Conservation (phyloP, 2,329 filamentous ascomycete species). For the Pseudocercospora cruenta region DNA sequence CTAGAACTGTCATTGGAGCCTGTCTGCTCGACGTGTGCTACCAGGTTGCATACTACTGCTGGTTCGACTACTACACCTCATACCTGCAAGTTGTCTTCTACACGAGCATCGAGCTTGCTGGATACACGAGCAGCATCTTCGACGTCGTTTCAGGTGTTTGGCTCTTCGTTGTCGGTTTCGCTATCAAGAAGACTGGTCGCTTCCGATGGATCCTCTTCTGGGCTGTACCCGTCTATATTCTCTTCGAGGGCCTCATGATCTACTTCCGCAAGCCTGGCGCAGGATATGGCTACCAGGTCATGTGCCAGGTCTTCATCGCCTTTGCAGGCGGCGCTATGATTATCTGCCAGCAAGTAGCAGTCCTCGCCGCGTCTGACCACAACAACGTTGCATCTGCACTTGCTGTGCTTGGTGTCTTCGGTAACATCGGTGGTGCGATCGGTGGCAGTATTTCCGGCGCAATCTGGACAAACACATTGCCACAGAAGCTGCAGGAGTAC, state of each 20-base stretch:
- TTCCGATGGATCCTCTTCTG: slow-evolving; percentile 40
- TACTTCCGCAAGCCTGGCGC: slow-evolving; percentile 40
- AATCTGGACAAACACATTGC: slow-evolving; percentile 40
- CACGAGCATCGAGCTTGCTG: slow-evolving; percentile 35
- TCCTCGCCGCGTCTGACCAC: slow-evolving; percentile 41
- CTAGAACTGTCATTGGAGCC: slow-evolving; percentile 56
- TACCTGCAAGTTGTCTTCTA: slow-evolving; percentile 47
- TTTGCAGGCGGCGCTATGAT: slow-evolving; percentile 35
- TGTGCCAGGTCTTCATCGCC: slow-evolving; percentile 47
- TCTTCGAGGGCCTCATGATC: slow-evolving; percentile 37
- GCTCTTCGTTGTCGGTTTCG: slow-evolving; percentile 34
- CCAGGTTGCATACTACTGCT: slow-evolving; percentile 40
- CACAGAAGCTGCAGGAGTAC: slow-evolving; percentile 39
- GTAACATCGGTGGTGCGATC: slow-evolving; percentile 40
- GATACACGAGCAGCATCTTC: slow-evolving; percentile 45
- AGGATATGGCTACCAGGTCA: slow-evolving; percentile 42
- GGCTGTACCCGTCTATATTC: slow-evolving; percentile 39
- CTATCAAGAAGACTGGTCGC: slow-evolving; percentile 39
- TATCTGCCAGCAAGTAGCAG: slow-evolving; percentile 41
- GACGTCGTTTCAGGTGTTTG: slow-evolving; percentile 39
- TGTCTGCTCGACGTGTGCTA: slow-evolving; percentile 52
- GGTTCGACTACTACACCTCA: slow-evolving; percentile 47
- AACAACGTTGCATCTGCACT: slow-evolving; percentile 40
- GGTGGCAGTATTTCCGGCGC: slow-evolving; percentile 40
- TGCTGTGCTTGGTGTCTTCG: slow-evolving; percentile 40